Evolutionary conservation across 2,329 filamentous ascomycete species (phyloP), one percentile per base, ranked within the genome.

Genomic region (Whalleya microplaca): DNA sequence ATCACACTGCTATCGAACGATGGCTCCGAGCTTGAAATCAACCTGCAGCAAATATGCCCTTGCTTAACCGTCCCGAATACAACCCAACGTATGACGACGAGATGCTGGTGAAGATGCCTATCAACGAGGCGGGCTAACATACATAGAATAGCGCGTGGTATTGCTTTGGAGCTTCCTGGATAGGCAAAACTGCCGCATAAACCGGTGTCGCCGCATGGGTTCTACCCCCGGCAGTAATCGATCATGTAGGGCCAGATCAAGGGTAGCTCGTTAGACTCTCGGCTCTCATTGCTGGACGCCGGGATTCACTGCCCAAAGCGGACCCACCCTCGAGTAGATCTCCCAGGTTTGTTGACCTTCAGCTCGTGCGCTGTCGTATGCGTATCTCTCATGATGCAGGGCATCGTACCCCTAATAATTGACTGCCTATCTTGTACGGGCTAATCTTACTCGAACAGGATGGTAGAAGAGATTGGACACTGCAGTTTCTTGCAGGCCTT

Each of bases 141-240:
- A 29, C 16, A 14, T 37, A 19, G n/a, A 21, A n/a, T n/a, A n/a
- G n/a, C n/a, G n/a, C n/a, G n/a, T n/a, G n/a, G n/a, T n/a, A n/a
- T n/a, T n/a, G n/a, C n/a, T n/a, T 23, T 3, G 20, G 42, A 52
- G 42, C 49, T 52, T 52, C 49, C 49, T 46, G 18, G 43, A 52
- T 52, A 52, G 49, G 49, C 23, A 52, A 52, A 37, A 21, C 27
- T 21, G 41, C 49, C 49, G 45, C 7, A n/a, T 20, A 20, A n/a
- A 16, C 42, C 10, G 6, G 10, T 45, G 18, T 37, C 8, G 32
- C 37, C 4, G 40, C 19, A 50, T 29, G 42, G 16, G 32, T 40
- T 48, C 29, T 10, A 21, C 27, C 21, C 32, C 9, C 32, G 14
- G 14, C 32, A 37, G 9, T 37, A 12, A 14, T 37, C 32, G 14